Conservation (phyloP, 768 basidiomycete species). For the Kwoniella pini region DNA sequence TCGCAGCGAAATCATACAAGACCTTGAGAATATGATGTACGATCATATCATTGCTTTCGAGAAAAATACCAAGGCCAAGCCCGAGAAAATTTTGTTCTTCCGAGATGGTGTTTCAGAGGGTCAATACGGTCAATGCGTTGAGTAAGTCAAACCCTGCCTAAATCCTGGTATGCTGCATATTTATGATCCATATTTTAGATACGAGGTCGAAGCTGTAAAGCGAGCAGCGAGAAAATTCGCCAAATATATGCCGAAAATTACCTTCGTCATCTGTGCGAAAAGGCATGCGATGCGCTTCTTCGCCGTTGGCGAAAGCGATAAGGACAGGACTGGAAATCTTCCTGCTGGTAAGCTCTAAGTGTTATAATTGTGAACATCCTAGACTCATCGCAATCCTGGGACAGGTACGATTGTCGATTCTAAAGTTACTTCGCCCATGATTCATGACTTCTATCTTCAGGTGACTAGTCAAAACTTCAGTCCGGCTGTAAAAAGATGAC, state of each 20-base stretch:
- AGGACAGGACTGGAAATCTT: constrained; percentile 49
- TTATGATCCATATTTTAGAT: constrained; percentile 4
- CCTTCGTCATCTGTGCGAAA: constrained; percentile 52
- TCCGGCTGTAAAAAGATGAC: background rate
- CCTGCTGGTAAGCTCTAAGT: constrained; percentile 31
- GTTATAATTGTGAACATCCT: no score
- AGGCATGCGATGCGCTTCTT: constrained; percentile 54
- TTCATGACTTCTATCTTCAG: constrained; percentile 50
- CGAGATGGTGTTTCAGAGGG: constrained; percentile 54
- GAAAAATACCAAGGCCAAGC: constrained; percentile 39
- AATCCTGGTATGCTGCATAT: background rate
- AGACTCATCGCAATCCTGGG: background rate
- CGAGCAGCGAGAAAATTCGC: constrained; percentile 33
- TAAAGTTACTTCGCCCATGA: constrained; percentile 49
- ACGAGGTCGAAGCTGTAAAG: constrained; percentile 42
- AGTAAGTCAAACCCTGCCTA: constrained; percentile 27
- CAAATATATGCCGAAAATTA: constrained; percentile 51
- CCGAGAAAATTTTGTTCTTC: constrained; percentile 52
- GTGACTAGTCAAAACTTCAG: constrained; percentile 6
- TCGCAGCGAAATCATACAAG: constrained; percentile 49
- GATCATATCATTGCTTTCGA: constrained; percentile 42
- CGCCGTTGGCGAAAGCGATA: constrained; percentile 29
- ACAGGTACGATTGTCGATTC: constrained; percentile 47
- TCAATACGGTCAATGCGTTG: constrained; percentile 49
- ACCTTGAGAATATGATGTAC: constrained; percentile 45